Evolutionary conservation across 2,329 filamentous ascomycete species (phyloP), one percentile per base, ranked within the genome.

Genomic region (Fonsecaea pugnacius): DNA sequence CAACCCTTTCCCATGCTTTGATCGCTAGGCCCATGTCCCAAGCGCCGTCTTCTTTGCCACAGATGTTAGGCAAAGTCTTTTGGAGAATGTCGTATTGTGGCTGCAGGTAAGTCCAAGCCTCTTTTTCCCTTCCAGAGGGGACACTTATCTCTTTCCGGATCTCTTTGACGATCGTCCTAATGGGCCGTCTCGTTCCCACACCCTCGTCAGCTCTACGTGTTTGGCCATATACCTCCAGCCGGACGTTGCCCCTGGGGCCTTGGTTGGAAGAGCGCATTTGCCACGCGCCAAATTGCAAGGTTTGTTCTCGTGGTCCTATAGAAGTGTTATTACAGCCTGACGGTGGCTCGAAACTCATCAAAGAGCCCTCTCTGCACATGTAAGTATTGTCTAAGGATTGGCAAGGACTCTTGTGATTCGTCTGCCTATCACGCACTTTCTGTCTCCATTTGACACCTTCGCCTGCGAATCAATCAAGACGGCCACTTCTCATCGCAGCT

Each of bases 91-190:
- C 59, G 63, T 33, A 65, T 62, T 51, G 53, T 54, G 30, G 54
- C 59, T 62, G 59, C 63, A 65, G 54, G 55, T 50, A 46, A 56
- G 59, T 62, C 58, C 53, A 56, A 60, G 62, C 53, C 59, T 56
- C 55, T 18, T 40, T 55, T 18, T 33, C 48, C 35, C 40, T 43
- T 43, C 38, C 43, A 24, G 30, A 56, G 54, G 59, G 27, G 43
- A 24, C 53, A 48, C 63, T 56, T 65, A 27, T 24, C 58, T 46
- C 24, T 36, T 58, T 63, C 24, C 30, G 57, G 57, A 18, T 43
- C 38, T 50, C 30, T 36, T 24, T 52, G 56, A 52, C 56, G 40
- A 59, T 57, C 52, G 24, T 62, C 53, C 57, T 55, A 35, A 59
- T 52, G 43, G 43, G 27, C 57, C 33, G 5, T 59, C 27, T 52